Conservation (phyloP, 129 eudicot genomes). For the Smallanthus sonchifolius region DNA sequence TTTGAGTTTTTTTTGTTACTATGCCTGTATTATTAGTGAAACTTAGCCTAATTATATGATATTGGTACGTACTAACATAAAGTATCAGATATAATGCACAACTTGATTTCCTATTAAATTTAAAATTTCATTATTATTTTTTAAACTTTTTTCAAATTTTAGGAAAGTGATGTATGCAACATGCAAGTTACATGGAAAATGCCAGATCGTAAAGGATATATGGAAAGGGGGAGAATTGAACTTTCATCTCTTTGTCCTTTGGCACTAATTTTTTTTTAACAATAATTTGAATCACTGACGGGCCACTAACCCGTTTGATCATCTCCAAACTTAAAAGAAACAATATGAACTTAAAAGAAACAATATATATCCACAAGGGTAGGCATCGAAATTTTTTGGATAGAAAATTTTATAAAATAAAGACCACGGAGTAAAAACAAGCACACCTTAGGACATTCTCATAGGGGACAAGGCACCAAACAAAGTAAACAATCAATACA, state of each 20-base stretch:
- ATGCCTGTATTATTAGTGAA: background rate
- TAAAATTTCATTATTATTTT: background rate
- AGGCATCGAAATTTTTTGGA: too few species aligned
- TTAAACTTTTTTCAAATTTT: background rate
- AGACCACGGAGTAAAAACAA: too few species aligned
- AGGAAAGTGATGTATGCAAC: constrained; percentile 19
- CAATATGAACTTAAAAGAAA: too few species aligned
- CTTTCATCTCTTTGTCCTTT: background rate
- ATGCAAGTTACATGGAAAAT: background rate
- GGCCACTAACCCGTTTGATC: too few species aligned
- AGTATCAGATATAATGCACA: background rate
- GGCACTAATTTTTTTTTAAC: too few species aligned
- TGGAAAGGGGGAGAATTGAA: constrained; percentile 20
- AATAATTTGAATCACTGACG: too few species aligned
- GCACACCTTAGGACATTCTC: too few species aligned
- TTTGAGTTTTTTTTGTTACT: background rate
- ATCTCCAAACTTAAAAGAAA: too few species aligned
- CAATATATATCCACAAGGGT: too few species aligned
- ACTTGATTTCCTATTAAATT: background rate
- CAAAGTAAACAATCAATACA: too few species aligned
- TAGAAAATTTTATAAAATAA: too few species aligned
- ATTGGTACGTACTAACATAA: background rate
- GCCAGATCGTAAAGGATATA: constrained; percentile 9
- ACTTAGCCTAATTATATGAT: background rate
- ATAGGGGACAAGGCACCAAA: too few species aligned